A percentile compares a stretch with the other conserved stretches of the same genome.
Conservation (phyloP, 257 asterid genomes). For the Henckelia pumila region DNA sequence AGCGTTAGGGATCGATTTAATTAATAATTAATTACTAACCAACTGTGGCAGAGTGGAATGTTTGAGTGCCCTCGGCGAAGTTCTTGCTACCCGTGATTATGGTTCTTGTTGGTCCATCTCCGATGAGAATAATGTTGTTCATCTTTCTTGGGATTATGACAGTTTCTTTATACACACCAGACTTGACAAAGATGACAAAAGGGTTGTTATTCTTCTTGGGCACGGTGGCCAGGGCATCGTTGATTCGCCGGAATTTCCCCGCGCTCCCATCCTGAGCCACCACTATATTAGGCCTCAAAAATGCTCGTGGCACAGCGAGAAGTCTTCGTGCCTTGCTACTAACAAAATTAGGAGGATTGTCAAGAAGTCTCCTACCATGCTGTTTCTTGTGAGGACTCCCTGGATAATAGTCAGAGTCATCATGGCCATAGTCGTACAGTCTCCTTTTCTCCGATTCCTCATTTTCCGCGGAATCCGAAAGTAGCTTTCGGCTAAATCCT, state of each 20-base stretch:
- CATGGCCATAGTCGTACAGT: too few relatives aligned
- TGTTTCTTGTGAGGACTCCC: too few relatives aligned
- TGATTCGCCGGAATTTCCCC: slow-evolving; percentile 29
- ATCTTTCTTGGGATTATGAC: slow-evolving; percentile 20
- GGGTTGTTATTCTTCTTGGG: slow-evolving; percentile 22
- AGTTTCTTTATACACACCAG: slow-evolving; percentile 35
- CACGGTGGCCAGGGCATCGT: slow-evolving; percentile 22
- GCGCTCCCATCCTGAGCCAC: slow-evolving; percentile 38
- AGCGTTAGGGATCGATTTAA: too few relatives aligned
- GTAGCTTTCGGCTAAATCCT: slow-evolving; percentile 26
- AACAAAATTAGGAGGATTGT: slow-evolving; percentile 16
- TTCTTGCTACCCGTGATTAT: slow-evolving; percentile 39
- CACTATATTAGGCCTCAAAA: slow-evolving; percentile 29
- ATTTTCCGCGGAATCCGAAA: slow-evolving; percentile 8
- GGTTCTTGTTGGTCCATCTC: slow-evolving; percentile 43
- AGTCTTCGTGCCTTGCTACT: slow-evolving; percentile 16
- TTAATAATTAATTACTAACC: slow-evolving; percentile 28
- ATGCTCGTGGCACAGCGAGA: slow-evolving; percentile 16
- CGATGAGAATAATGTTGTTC: slow-evolving; percentile 32
- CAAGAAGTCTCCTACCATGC: too few relatives aligned
- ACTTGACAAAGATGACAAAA: slow-evolving; percentile 34
- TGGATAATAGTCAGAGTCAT: too few relatives aligned
- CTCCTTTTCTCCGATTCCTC: not conserved
- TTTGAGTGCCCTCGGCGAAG: slow-evolving; percentile 25
- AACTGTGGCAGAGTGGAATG: slow-evolving; percentile 39